Conservation (phyloP, 495 filamentous ascomycete species). For the Hypoxylon fragiforme region DNA sequence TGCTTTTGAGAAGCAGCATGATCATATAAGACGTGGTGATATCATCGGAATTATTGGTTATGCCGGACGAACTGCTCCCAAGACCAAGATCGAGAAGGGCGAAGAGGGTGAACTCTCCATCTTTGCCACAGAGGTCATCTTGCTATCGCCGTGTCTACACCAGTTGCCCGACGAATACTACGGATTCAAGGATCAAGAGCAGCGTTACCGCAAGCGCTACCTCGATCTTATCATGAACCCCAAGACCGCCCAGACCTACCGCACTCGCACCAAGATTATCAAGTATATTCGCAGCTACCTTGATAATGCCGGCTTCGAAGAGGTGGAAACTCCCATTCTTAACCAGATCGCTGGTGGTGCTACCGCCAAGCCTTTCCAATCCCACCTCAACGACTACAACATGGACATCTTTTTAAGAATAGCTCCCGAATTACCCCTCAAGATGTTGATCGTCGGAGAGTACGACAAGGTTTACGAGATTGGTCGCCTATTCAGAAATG, state of each 20-base stretch:
- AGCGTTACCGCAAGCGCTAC: constrained; percentile 86
- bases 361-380: constrained; percentile 93
- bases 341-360: constrained; percentile 94
- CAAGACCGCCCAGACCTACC: constrained; percentile 73
- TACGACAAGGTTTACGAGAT: constrained; percentile 92
- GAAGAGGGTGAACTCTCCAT: constrained; percentile 89
- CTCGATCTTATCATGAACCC: constrained; percentile 97
- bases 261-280: constrained; percentile 82
- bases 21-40: constrained; percentile 86
- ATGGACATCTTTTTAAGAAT: constrained; percentile 93
- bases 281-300: constrained; percentile 85
- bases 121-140: constrained; percentile 82
- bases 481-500: constrained; percentile 90
- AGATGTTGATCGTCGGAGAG: constrained; percentile 93
- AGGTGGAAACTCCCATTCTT: constrained; percentile 99
- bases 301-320: constrained; percentile 80
- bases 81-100: constrained; percentile 68
- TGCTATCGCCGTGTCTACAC: constrained; percentile 90
- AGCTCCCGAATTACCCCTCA: constrained; percentile 93
- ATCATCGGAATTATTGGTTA: constrained; percentile 76
- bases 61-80: constrained; percentile 85
- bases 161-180: constrained; percentile 90
- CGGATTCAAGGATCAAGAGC: constrained; percentile 93
- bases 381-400: constrained; percentile 91
- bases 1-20: constrained; percentile 83